Evolutionary conservation across 768 basidiomycete species (phyloP).

Genomic region (Udeniomyces megalosporus): DNA sequence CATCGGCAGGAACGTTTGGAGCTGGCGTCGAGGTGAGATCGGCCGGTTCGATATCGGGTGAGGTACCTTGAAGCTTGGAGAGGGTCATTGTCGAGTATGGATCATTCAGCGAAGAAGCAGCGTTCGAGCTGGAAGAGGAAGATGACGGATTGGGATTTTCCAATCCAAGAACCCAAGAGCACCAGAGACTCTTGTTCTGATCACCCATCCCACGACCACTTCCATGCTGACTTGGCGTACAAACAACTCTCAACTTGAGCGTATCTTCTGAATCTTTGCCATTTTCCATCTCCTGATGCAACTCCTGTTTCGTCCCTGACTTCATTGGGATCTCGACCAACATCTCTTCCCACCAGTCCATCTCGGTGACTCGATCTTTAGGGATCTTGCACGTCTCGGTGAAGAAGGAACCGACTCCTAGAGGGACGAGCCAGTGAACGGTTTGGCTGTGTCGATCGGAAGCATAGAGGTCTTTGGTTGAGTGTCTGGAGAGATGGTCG

Average conservation of each 20-base stretch:
- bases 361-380: slow-evolving; percentile 3
- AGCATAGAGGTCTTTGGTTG: neutral
- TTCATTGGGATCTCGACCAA: neutral
- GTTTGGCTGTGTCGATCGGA: neutral
- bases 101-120: too few species aligned
- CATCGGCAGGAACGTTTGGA: too few species aligned
- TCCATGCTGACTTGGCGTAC: slow-evolving; percentile 14
- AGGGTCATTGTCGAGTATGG: too few species aligned
- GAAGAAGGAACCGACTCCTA: slow-evolving; percentile 9
- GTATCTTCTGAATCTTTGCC: neutral
- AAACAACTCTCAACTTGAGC: neutral
- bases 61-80: too few species aligned
- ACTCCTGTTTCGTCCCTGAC: neutral
- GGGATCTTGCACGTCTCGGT: neutral
- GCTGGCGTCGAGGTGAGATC: too few species aligned
- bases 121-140: too few species aligned
- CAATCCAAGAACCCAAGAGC: slow-evolving; percentile 10
- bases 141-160: neutral
- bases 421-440: slow-evolving; percentile 11
- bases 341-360: slow-evolving; percentile 16
- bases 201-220: neutral
- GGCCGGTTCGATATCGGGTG: too few species aligned
- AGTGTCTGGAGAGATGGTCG: slow-evolving; percentile 3
- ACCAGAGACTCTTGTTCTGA: slow-evolving; percentile 7
- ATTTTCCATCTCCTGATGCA: neutral